Conservation (phyloP, 2,329 filamentous ascomycete genomes). For the Botrytis pseudocinerea region DNA sequence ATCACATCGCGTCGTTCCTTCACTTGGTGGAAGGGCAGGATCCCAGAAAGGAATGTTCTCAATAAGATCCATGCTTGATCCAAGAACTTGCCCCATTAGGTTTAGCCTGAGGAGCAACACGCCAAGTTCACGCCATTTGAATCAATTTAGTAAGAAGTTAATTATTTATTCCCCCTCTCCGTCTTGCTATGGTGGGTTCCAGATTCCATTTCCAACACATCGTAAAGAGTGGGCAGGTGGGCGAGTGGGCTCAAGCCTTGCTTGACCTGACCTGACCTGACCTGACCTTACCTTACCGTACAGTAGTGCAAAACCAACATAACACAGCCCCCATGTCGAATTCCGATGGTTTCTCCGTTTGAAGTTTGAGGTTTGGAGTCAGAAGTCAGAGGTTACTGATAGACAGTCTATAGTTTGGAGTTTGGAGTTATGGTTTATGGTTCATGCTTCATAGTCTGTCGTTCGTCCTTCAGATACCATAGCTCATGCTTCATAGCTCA, state of each 20-base stretch:
- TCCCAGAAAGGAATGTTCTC: background rate
- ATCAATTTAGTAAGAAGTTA: background rate
- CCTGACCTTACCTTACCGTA: background rate
- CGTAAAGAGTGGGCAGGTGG: background rate
- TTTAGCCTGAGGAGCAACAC: background rate
- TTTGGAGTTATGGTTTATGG: no score
- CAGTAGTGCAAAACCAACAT: background rate
- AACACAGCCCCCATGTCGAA: background rate
- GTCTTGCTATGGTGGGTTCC: background rate
- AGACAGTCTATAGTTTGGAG: no score
- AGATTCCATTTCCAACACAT: background rate
- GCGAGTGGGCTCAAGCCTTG: background rate
- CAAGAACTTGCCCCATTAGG: background rate
- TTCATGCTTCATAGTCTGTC: background rate
- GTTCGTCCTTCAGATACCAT: no score
- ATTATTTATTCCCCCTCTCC: no score
- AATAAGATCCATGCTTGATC: background rate
- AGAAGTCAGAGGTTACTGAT: background rate
- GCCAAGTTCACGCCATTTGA: constrained; percentile 12
- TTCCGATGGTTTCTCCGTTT: background rate
- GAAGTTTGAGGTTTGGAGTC: background rate
- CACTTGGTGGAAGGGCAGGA: background rate
- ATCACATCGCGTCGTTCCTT: background rate
- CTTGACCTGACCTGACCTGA: background rate
- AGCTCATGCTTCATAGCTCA: no score